Conservation (phyloP, 2,329 filamentous ascomycete genomes). For the Claviceps fusiformis region DNA sequence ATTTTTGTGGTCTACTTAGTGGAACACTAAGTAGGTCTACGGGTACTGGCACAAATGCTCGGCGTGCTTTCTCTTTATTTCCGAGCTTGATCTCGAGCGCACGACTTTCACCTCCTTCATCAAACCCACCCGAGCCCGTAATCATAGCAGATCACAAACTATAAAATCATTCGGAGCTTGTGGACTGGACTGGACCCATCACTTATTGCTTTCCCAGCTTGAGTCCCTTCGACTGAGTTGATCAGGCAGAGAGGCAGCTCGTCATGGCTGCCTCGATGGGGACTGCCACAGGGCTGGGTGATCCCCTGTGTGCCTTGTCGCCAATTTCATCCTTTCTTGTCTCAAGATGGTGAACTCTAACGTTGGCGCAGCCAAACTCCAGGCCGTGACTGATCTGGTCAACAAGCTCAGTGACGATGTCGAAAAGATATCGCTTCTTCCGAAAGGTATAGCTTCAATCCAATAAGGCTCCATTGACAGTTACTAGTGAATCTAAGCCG, state of each 20-base stretch:
- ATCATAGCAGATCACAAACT: neutral
- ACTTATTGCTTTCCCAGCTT: neutral
- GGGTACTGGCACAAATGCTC: neutral
- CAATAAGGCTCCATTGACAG: neutral
- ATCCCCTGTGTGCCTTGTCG: slow-evolving; percentile 1
- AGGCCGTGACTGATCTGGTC: slow-evolving; percentile 53
- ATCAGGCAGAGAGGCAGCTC: slow-evolving; percentile 1
- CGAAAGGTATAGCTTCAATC: slow-evolving; percentile 37
- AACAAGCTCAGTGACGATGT: slow-evolving; percentile 49
- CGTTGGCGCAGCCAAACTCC: slow-evolving; percentile 44
- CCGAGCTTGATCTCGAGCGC: neutral
- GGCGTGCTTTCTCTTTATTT: neutral
- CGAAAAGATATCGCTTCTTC: slow-evolving; percentile 39
- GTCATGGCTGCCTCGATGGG: slow-evolving; percentile 15
- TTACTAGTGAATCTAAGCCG: slow-evolving; percentile 1
- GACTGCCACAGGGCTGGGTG: slow-evolving; percentile 28
- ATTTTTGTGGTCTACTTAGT: too few species aligned
- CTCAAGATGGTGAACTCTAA: neutral
- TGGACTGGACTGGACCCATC: neutral
- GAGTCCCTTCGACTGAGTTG: neutral
- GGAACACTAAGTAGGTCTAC: too few species aligned
- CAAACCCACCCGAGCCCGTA: neutral
- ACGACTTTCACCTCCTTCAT: neutral
- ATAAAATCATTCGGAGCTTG: neutral
- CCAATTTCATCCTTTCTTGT: slow-evolving; percentile 5